phyloP scores from a whole-genome alignment of 768 basidiomycete genomes.

The Brasilioporus rufonigricans region DNA sequence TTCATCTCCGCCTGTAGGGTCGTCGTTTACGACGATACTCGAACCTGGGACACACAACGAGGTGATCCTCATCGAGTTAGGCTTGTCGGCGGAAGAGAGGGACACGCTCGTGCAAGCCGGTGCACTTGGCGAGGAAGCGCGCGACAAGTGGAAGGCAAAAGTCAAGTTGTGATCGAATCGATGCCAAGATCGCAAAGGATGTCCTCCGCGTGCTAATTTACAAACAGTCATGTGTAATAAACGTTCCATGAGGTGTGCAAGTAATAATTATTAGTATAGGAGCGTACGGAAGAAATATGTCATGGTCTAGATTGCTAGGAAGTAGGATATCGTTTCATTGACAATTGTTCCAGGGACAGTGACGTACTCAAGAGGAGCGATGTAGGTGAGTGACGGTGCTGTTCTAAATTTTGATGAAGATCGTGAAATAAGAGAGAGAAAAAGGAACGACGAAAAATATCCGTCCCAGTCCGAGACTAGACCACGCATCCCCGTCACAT shows the following conservation, averaged over 20 bases:
- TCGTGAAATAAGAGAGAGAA: not conserved
- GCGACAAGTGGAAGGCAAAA: conserved; percentile 18
- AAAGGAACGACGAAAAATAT: not conserved
- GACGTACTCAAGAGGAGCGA: not conserved
- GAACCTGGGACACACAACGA: conserved; percentile 53
- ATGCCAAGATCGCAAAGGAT: not conserved
- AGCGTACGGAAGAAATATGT: not conserved
- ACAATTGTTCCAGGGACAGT: too few species aligned
- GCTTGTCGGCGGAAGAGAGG: conserved; percentile 42
- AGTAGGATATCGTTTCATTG: not conserved
- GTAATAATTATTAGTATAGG: not conserved
- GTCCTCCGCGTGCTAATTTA: conserved; percentile 9
- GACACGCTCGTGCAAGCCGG: conserved; percentile 43
- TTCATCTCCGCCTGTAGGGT: conserved; percentile 4
- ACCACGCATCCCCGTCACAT: conserved; percentile 9
- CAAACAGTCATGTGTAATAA: not conserved
- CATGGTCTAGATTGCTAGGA: conserved; percentile 9
- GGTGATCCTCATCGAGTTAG: conserved; percentile 52
- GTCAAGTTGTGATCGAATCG: conserved; percentile 22
- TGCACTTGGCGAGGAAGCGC: conserved; percentile 41
- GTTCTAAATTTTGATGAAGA: not conserved
- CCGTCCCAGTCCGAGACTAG: too few species aligned
- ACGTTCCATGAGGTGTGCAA: not conserved
- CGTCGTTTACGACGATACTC: conserved; percentile 24
- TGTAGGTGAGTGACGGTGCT: not conserved